Evolutionary conservation across 768 basidiomycete species (phyloP).

Genomic region (Russula griseocarnosa): DNA sequence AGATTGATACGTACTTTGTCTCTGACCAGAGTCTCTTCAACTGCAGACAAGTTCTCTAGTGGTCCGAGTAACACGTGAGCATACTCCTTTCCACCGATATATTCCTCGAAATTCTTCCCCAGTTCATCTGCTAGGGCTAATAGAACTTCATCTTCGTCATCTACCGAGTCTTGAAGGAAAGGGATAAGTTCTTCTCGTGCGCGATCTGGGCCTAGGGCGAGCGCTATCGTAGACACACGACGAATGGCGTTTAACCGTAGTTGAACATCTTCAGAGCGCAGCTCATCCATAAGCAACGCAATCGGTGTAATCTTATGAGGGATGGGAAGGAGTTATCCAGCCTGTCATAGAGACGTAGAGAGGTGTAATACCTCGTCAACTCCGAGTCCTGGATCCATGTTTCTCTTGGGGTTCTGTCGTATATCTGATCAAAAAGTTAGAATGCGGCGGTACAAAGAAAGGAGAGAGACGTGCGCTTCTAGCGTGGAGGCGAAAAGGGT

Average conservation of each 20-base stretch:
- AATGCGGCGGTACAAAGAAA: not conserved
- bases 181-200: slow-evolving; percentile 93
- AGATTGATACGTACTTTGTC: slow-evolving; percentile 71
- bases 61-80: slow-evolving; percentile 89
- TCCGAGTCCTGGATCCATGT: slow-evolving; percentile 45
- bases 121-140: slow-evolving; percentile 94
- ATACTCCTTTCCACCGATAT: slow-evolving; percentile 83
- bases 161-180: slow-evolving; percentile 97
- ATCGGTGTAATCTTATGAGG: slow-evolving; percentile 76
- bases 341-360: slow-evolving; percentile 12
- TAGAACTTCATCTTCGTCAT: slow-evolving; percentile 98
- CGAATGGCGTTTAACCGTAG: slow-evolving; percentile 94
- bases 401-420: slow-evolving; percentile 8
- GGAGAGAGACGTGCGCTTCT: slow-evolving; percentile 3
- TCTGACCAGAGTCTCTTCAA: slow-evolving; percentile 95
- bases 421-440: not conserved
- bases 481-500: slow-evolving; percentile 13
- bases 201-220: slow-evolving; percentile 92
- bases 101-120: slow-evolving; percentile 88
- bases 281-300: slow-evolving; percentile 96
- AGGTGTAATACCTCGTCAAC: slow-evolving; percentile 59
- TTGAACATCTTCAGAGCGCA: slow-evolving; percentile 96
- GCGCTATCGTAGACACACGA: slow-evolving; percentile 95
- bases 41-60: slow-evolving; percentile 90
- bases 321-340: not conserved